phyloP scores from a whole-genome alignment of 2,329 filamentous ascomycete genomes.

The Pochonia chlamydosporia region DNA sequence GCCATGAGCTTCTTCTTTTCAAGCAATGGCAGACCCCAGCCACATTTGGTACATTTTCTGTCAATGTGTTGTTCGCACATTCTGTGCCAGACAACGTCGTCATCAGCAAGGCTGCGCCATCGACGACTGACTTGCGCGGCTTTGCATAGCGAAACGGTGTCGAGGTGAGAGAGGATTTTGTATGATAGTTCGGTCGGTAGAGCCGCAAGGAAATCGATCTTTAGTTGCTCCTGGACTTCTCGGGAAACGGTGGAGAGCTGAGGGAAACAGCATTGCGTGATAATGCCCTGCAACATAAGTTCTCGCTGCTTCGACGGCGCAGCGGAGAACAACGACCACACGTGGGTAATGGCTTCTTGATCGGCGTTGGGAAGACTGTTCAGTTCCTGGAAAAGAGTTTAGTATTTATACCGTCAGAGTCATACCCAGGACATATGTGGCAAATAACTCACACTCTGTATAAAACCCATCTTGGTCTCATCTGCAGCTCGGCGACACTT shows the following conservation, averaged over 20 bases:
- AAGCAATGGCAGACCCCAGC: conserved; percentile 85
- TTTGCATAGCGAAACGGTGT: conserved; percentile 91
- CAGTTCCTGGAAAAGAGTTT: conserved; percentile 55
- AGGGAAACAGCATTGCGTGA: conserved; percentile 95
- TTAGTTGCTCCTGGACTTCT: conserved; percentile 87
- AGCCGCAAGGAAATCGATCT: conserved; percentile 91
- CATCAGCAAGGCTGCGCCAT: conserved; percentile 88
- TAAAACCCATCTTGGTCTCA: conserved; percentile 91
- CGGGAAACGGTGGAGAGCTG: conserved; percentile 90
- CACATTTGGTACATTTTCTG: conserved; percentile 88
- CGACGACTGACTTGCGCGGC: conserved; percentile 86
- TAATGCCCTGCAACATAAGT: conserved; percentile 92
- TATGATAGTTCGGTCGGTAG: conserved; percentile 87
- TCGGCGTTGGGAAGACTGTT: conserved; percentile 76
- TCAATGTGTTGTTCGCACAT: conserved; percentile 99
- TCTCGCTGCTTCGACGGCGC: conserved; percentile 90
- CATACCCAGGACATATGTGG: not conserved
- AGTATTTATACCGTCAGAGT: not conserved
- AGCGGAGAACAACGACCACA: conserved; percentile 96
- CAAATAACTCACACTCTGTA: conserved; percentile 65
- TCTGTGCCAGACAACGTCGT: conserved; percentile 92
- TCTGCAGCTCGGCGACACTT: conserved; percentile 91
- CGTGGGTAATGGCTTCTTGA: conserved; percentile 92
- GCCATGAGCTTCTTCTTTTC: conserved; percentile 84
- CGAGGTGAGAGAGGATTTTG: conserved; percentile 87